Evolutionary conservation across 768 basidiomycete species (phyloP).

Genomic region (Psilocybe azurescens): DNA sequence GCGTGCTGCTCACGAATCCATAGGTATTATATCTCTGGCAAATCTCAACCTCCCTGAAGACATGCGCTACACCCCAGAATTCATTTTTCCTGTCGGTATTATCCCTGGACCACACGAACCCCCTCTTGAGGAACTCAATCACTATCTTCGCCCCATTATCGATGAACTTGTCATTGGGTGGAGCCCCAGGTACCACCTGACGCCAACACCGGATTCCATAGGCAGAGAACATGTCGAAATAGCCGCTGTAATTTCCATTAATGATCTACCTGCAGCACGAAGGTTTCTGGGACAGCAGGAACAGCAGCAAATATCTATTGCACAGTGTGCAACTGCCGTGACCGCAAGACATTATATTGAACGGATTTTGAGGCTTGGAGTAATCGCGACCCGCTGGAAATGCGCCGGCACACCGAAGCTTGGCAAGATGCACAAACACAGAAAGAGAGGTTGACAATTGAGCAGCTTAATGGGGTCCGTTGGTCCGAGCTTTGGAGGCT

Average conservation of each 20-base stretch:
- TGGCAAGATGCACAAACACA: background rate
- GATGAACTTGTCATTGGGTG: background rate
- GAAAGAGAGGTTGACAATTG: background rate
- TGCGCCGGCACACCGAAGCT: background rate
- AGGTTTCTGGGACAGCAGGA: slow-evolving; percentile 2
- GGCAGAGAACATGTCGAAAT: background rate
- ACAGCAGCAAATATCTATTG: slow-evolving; percentile 9
- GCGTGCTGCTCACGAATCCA: background rate
- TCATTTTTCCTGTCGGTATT: slow-evolving; percentile 24
- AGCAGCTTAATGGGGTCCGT: slow-evolving; percentile 6
- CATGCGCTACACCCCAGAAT: slow-evolving; percentile 12
- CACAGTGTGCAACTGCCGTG: slow-evolving; percentile 6
- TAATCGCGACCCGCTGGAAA: background rate
- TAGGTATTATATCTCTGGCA: slow-evolving; percentile 5
- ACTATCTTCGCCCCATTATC: slow-evolving; percentile 24
- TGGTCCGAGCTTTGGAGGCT: slow-evolving; percentile 22
- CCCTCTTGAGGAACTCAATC: slow-evolving; percentile 31
- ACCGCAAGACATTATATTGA: background rate
- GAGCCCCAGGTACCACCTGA: slow-evolving; percentile 7
- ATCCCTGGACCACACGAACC: slow-evolving; percentile 37
- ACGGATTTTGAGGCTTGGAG: background rate
- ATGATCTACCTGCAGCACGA: slow-evolving; percentile 21
- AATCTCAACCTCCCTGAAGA: slow-evolving; percentile 14
- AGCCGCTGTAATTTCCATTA: slow-evolving; percentile 7
- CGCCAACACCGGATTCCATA: slow-evolving; percentile 12